phyloP scores from a whole-genome alignment of 768 basidiomycete species.

The Tricholoma bakamatsutake region DNA sequence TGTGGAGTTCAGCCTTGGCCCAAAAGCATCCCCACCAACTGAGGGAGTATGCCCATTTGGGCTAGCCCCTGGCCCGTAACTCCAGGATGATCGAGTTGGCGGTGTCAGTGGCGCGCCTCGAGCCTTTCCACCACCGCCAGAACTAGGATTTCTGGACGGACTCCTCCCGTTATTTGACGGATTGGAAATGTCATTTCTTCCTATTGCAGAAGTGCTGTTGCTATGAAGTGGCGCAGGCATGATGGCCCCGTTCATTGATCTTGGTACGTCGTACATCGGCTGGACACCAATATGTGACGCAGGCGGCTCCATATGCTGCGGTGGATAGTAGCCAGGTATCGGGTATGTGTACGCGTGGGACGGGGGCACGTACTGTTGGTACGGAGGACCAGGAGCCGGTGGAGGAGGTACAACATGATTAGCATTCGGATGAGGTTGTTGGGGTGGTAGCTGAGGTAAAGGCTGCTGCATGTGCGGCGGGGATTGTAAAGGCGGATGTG shows the following conservation, averaged over 20 bases:
- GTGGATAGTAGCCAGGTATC: slow-evolving; percentile 25
- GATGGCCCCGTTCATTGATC: slow-evolving; percentile 22
- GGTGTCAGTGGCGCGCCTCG: slow-evolving; percentile 24
- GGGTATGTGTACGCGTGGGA: slow-evolving; percentile 24
- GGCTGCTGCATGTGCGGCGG: slow-evolving; percentile 28
- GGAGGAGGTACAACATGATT: slow-evolving; percentile 18
- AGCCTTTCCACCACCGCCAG: slow-evolving; percentile 26
- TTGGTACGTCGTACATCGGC: slow-evolving; percentile 22
- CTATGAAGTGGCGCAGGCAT: slow-evolving; percentile 15
- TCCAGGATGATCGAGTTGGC: slow-evolving; percentile 54
- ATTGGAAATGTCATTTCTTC: slow-evolving; percentile 24
- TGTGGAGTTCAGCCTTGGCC: slow-evolving; percentile 56
- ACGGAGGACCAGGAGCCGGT: slow-evolving; percentile 26
- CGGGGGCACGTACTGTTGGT: slow-evolving; percentile 30
- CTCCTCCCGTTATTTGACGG: slow-evolving; percentile 27
- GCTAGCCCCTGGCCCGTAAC: slow-evolving; percentile 59
- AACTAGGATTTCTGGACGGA: slow-evolving; percentile 22
- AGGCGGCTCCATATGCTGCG: slow-evolving; percentile 20
- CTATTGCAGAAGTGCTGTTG: slow-evolving; percentile 19
- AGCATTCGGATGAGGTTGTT: slow-evolving; percentile 18
- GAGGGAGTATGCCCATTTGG: slow-evolving; percentile 36
- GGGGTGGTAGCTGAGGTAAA: slow-evolving; percentile 23
- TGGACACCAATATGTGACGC: slow-evolving; percentile 18
- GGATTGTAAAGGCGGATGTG: slow-evolving; percentile 25
- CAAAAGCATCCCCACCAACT: slow-evolving; percentile 45